Percentiles rank a stretch among this genome's conserved stretches.
phyloP scores from a whole-genome alignment of 495 filamentous ascomycete genomes.

The Penicillium canescens region DNA sequence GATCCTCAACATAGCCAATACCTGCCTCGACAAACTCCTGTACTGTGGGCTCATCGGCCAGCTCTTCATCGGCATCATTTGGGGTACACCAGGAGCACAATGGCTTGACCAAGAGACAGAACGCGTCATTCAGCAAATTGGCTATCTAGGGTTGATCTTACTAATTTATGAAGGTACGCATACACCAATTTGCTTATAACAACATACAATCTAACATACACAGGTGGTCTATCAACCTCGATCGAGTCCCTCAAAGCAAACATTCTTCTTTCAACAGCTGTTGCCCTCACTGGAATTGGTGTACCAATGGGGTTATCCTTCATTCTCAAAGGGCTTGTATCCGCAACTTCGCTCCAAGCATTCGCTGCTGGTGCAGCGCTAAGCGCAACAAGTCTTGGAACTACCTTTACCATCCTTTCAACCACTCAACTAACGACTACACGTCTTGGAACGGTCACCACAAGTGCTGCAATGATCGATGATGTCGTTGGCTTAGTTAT shows the following conservation, averaged over 20 bases:
- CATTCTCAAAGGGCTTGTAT: conserved; percentile 42
- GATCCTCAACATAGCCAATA: conserved; percentile 60
- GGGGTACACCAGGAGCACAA: conserved; percentile 61
- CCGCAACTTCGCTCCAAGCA: conserved; percentile 54
- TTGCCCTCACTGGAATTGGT: conserved; percentile 65
- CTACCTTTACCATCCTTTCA: conserved; percentile 72
- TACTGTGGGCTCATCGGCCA: conserved; percentile 77
- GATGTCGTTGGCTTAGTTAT: conserved; percentile 82
- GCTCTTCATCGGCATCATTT: conserved; percentile 70
- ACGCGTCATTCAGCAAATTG: conserved; percentile 62
- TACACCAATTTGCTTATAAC: not conserved
- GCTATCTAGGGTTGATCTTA: conserved; percentile 74
- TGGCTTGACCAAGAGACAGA: conserved; percentile 53
- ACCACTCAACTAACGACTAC: conserved; percentile 57
- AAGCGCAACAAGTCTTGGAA: conserved; percentile 75
- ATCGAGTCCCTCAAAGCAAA: conserved; percentile 59
- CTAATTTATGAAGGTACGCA: conserved; percentile 67
- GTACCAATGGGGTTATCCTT: conserved; percentile 71
- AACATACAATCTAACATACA: too few relatives aligned
- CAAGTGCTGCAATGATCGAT: conserved; percentile 77
- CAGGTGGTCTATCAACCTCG: conserved; percentile 67
- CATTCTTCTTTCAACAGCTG: conserved; percentile 54
- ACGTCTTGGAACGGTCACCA: conserved; percentile 67
- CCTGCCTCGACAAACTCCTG: conserved; percentile 58
- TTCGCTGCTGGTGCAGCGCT: conserved; percentile 79